phyloP scores from a whole-genome alignment of 106 monocot species.

The Apostasia ramifera region DNA sequence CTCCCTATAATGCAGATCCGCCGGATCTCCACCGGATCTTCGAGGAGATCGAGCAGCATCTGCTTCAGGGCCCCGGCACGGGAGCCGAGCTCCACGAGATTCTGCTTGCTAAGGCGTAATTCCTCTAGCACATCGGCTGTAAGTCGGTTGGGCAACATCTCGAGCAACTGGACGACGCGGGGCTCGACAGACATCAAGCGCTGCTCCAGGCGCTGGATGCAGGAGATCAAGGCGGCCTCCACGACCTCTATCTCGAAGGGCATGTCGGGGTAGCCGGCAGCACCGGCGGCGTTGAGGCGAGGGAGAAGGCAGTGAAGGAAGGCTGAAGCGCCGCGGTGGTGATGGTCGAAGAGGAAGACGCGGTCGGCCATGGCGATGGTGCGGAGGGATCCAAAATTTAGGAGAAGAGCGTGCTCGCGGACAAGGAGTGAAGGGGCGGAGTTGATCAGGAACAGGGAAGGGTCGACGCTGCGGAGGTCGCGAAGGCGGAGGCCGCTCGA shows the following conservation, averaged over 20 bases:
- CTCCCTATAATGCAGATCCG: slow-evolving; percentile 90
- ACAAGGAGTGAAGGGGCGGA: slow-evolving; percentile 93
- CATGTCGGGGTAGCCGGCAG: slow-evolving; percentile 61
- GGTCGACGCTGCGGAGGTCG: slow-evolving; percentile 93
- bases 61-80: slow-evolving; percentile 91
- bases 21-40: slow-evolving; percentile 89
- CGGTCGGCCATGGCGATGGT: slow-evolving; percentile 88
- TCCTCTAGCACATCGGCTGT: slow-evolving; percentile 90
- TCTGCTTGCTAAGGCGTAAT: slow-evolving; percentile 93
- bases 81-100: slow-evolving; percentile 89
- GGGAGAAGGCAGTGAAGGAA: slow-evolving; percentile 75
- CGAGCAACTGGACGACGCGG: slow-evolving; percentile 78
- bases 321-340: slow-evolving; percentile 70
- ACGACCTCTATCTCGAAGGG: slow-evolving; percentile 99
- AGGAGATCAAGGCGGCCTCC: slow-evolving; percentile 90
- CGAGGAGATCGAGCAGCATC: slow-evolving; percentile 94
- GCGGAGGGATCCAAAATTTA: slow-evolving; percentile 87
- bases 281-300: slow-evolving; percentile 63
- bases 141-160: slow-evolving; percentile 84
- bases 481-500: slow-evolving; percentile 72
- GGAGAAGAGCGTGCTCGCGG: slow-evolving; percentile 76
- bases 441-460: slow-evolving; percentile 86
- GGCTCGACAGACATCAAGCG: slow-evolving; percentile 37
- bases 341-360: slow-evolving; percentile 83
- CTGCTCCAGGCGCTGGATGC: slow-evolving; percentile 82